These are phyloP conservation scores for Acephala macrosclerotiorum DNA, from an alignment of 2,329 filamentous ascomycete genomes.

Conservation along the genomic window DNA sequence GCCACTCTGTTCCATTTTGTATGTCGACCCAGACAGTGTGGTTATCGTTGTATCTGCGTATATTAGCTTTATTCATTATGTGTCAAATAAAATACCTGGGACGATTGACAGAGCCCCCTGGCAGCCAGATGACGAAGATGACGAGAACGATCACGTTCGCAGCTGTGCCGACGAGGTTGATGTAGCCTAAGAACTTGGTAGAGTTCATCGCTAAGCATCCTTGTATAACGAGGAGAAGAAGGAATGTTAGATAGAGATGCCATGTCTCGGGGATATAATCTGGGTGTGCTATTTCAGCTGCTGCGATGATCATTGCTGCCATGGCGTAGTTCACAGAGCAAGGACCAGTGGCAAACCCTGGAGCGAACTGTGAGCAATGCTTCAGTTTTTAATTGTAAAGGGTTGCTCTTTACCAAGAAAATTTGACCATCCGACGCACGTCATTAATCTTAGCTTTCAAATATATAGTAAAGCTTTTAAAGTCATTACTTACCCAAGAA, in stretches of 20 bases:
- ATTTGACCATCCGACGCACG: constrained; percentile 26
- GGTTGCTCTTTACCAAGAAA: constrained; percentile 15
- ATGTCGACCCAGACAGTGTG: constrained; percentile 45
- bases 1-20: constrained; percentile 64
- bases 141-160: constrained; percentile 18
- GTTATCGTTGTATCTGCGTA: constrained; percentile 3
- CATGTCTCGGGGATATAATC: constrained; percentile 17
- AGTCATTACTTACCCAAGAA: constrained; percentile 18
- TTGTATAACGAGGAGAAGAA: constrained; percentile 19
- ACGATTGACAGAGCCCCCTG: constrained; percentile 5
- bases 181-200: constrained; percentile 16
- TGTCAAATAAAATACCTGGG: constrained; percentile 1
- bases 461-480: background rate
- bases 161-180: constrained; percentile 18
- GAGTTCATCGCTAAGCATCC: constrained; percentile 22
- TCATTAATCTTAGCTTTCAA: background rate
- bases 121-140: constrained; percentile 23
- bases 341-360: constrained; percentile 15
- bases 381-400: background rate
- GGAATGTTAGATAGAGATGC: constrained; percentile 18
- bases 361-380: background rate
- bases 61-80: background rate
- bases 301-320: constrained; percentile 23
- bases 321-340: constrained; percentile 21
- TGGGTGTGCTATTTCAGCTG: constrained; percentile 17